Conservation (phyloP, 495 filamentous ascomycete species). For the Aspergillus steynii region DNA sequence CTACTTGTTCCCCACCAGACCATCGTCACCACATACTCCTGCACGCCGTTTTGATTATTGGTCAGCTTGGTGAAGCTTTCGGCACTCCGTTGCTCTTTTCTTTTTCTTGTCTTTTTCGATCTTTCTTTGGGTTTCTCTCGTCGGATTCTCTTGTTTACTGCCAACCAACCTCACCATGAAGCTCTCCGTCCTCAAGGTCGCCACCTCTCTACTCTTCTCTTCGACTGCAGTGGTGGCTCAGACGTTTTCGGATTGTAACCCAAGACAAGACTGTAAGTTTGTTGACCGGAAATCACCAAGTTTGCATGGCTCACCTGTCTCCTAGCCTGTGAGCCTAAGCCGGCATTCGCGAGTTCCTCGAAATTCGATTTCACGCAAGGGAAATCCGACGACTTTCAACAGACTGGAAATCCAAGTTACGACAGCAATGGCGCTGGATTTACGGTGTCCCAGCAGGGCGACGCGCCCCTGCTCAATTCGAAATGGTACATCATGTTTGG, state of each 20-base stretch:
- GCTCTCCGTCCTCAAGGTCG: neutral
- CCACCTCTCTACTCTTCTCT: slow-evolving; percentile 25
- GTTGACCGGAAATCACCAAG: neutral
- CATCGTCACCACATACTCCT: no score
- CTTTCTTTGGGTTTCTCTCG: neutral
- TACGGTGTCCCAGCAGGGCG: slow-evolving; percentile 78
- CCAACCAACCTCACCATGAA: slow-evolving; percentile 6
- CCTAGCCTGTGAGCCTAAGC: slow-evolving; percentile 69
- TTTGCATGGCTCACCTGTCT: slow-evolving; percentile 16
- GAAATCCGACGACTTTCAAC: slow-evolving; percentile 64
- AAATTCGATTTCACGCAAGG: slow-evolving; percentile 80
- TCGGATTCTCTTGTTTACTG: neutral
- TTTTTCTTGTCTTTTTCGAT: neutral
- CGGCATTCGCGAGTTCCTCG: slow-evolving; percentile 78
- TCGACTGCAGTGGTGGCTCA: slow-evolving; percentile 36
- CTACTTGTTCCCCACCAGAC: no score
- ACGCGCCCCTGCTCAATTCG: slow-evolving; percentile 78
- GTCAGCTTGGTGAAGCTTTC: no score
- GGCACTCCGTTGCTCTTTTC: neutral
- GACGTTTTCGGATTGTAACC: slow-evolving; percentile 57
- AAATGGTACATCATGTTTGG: slow-evolving; percentile 78
- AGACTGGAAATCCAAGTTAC: slow-evolving; percentile 66
- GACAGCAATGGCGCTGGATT: slow-evolving; percentile 76
- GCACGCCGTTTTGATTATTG: no score
- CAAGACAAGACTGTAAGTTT: neutral